Percentiles rank a stretch among this genome's conserved stretches.
phyloP scores from a whole-genome alignment of 495 filamentous ascomycete genomes.

The Hypomontagnella monticulosa region DNA sequence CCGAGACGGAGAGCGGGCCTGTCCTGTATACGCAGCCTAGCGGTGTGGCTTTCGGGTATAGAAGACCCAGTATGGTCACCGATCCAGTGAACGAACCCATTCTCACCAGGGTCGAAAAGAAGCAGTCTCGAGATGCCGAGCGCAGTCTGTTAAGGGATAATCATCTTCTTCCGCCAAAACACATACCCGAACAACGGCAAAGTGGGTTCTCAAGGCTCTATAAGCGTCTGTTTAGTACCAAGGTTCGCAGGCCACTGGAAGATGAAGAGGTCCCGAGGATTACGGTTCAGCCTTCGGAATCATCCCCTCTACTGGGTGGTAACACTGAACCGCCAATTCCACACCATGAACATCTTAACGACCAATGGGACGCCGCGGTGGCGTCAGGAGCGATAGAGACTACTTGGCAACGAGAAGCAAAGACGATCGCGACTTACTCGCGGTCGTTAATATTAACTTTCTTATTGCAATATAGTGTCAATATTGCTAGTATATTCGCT shows the following conservation, averaged over 20 bases:
- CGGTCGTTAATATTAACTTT: conserved; percentile 73
- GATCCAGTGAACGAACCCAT: conserved; percentile 58
- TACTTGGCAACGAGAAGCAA: conserved; percentile 83
- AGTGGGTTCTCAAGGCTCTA: conserved; percentile 47
- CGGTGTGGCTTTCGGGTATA: conserved; percentile 69
- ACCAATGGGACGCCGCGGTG: conserved; percentile 84
- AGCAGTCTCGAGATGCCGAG: conserved; percentile 75
- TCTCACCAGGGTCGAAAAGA: conserved; percentile 68
- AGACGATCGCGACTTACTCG: conserved; percentile 67
- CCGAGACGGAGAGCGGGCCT: conserved; percentile 60
- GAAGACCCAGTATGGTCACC: conserved; percentile 53
- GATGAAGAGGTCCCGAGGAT: conserved; percentile 51
- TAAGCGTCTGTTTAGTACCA: conserved; percentile 56
- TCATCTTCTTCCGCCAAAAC: conserved; percentile 73
- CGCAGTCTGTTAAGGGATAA: conserved; percentile 81
- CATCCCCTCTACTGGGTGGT: conserved; percentile 49
- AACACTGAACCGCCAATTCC: conserved; percentile 20
- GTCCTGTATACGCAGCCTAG: conserved; percentile 75
- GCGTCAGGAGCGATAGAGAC: conserved; percentile 77
- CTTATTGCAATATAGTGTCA: conserved; percentile 76
- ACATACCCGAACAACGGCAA: conserved; percentile 45
- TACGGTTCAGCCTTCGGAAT: conserved; percentile 49
- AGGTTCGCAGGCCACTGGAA: conserved; percentile 40
- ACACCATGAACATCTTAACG: conserved; percentile 52
- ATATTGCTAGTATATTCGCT: conserved; percentile 72